phyloP scores from a whole-genome alignment of 176 grass and related monocot genomes.

The Carex kokanica region DNA sequence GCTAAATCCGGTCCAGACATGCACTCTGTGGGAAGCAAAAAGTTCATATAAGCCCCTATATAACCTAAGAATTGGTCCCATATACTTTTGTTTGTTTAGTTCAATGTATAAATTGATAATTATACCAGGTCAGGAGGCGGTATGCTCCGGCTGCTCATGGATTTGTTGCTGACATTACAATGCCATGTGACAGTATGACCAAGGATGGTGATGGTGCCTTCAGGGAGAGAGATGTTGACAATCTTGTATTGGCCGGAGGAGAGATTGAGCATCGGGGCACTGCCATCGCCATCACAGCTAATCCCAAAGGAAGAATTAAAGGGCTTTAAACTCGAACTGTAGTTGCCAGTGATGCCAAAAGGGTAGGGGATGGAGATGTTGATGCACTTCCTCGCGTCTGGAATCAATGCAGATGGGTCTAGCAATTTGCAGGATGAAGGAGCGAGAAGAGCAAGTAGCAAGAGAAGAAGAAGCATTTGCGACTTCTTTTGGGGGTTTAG shows the following conservation, averaged over 20 bases:
- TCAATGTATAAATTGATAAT: not conserved
- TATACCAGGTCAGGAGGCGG: not conserved
- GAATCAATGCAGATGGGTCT: not conserved
- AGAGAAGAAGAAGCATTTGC: not conserved
- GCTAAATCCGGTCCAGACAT: not conserved
- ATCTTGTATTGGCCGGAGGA: not conserved
- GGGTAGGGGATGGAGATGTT: slow-evolving; percentile 41
- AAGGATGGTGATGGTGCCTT: slow-evolving; percentile 35
- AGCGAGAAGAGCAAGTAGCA: not conserved
- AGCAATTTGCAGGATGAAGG: not conserved
- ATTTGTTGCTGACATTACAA: not conserved
- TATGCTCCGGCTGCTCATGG: not conserved
- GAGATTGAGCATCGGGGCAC: slow-evolving; percentile 11
- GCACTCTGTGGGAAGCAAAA: not conserved
- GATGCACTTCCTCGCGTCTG: not conserved
- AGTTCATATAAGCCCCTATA: not conserved
- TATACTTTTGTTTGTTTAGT: not conserved
- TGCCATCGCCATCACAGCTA: not conserved
- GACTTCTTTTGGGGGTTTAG: not conserved
- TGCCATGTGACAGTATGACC: not conserved
- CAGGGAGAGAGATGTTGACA: slow-evolving; percentile 33
- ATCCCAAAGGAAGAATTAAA: slow-evolving; percentile 23
- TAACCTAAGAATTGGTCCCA: not conserved
- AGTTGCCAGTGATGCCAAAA: slow-evolving; percentile 32
- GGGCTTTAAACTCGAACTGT: not conserved